Base-by-base conservation (phyloP, 2,329 filamentous ascomycete genomes). In the Hypoxylon sp. region DNA sequence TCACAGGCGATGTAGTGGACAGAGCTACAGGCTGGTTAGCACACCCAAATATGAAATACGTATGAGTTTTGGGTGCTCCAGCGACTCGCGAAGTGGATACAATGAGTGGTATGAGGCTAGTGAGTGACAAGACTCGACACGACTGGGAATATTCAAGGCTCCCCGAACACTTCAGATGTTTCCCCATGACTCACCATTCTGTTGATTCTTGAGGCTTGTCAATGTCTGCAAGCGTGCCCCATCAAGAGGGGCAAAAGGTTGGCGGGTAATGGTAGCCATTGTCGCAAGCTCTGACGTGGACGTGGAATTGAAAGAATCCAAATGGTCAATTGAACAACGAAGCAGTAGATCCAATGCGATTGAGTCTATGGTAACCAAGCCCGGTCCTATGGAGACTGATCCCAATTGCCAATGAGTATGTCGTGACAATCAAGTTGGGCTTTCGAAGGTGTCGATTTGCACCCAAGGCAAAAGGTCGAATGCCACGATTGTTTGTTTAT, bases 211-310 rank as follows among this genome's bases (percentile, higher is more conserved):
- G 55, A 91, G 81, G 80, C 89, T 93, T 27, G 89, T 90, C 74
- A 95, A 83, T 71, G 84, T 88, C 79, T 93, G 91, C 27, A 94
- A 84, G 73, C 92, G 88, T 62, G 89, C 83, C 73, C 85, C 86
- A 77, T 92, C 88, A 60, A 94, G 84, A 53, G 90, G 90, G 77
- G 89, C 92, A 79, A 94, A 94, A 5, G 92, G 92, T 81, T 93
- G 91, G 76, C 92, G 88, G 69, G 84, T 82, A 68, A 86, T 74
- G 72, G 86, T 79, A 77, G 87, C 85, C 87, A 89, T 89, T 75
- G 75, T 76, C n/a, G 54, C 71, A 65, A 61, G 55, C 35, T 46
- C 51, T 61, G 63, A 63, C 52, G 65, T 59, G 51, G 61, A 48
- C 57, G 62, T 60, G 65, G 53, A 51, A 35, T 65, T 51, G 19